Conservation (phyloP, 495 filamentous ascomycete genomes). For the Penicillium cataractarum region DNA sequence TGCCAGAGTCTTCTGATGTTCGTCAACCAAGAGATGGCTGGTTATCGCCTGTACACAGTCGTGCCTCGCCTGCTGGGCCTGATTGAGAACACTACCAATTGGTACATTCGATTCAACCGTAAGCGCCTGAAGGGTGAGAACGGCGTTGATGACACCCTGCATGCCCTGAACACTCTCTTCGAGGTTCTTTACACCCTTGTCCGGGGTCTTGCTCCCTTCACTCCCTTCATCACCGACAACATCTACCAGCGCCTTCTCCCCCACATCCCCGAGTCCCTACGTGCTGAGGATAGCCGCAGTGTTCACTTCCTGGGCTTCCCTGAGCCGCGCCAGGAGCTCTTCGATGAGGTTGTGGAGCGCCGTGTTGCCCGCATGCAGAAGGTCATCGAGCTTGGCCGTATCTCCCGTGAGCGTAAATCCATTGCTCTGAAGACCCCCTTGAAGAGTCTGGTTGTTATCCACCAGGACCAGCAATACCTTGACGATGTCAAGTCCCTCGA, state of each 20-base stretch:
- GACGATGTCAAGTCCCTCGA: conserved; percentile 85
- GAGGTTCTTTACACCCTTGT: conserved; percentile 91
- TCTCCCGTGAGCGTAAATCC: conserved; percentile 81
- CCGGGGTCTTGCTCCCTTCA: conserved; percentile 89
- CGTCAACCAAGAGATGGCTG: conserved; percentile 93
- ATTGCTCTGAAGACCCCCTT: conserved; percentile 89
- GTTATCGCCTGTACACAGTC: conserved; percentile 91
- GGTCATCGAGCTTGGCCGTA: conserved; percentile 86
- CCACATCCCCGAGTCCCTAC: conserved; percentile 68
- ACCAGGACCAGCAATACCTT: conserved; percentile 79
- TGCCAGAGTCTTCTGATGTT: conserved; percentile 92
- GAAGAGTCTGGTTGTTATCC: conserved; percentile 88
- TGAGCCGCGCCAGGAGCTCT: conserved; percentile 82
- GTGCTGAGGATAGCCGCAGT: conserved; percentile 71
- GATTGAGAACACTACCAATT: conserved; percentile 96
- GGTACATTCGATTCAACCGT: conserved; percentile 99
- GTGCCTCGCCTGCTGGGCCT: conserved; percentile 84
- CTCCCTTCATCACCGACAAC: conserved; percentile 91
- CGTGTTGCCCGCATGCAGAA: conserved; percentile 90
- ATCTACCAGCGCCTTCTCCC: conserved; percentile 89
- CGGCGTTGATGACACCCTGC: conserved; percentile 82
- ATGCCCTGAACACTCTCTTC: conserved; percentile 95
- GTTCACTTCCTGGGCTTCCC: conserved; percentile 95
- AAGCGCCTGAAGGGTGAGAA: conserved; percentile 93
- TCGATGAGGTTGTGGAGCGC: conserved; percentile 83